A percentile compares a stretch with the other conserved stretches of the same genome.
These are phyloP conservation scores for Aspergillus leporis DNA, from an alignment of 495 filamentous ascomycete genomes.

Conservation along the genomic window DNA sequence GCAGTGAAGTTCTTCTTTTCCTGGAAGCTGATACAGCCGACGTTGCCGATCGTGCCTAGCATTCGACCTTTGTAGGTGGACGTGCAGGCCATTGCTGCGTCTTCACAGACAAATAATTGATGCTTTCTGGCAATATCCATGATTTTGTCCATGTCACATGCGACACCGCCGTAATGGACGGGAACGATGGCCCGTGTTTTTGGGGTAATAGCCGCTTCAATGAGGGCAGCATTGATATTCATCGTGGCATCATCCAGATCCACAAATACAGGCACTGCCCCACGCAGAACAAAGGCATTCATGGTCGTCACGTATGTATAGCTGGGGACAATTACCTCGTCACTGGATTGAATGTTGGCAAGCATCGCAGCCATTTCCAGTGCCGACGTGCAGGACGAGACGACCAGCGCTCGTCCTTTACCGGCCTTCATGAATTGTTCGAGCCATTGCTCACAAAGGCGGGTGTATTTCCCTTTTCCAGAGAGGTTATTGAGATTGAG, in stretches of 20 bases:
- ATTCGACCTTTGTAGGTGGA: conserved; percentile 13
- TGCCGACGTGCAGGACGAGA: conserved; percentile 21
- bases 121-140: conserved; percentile 20
- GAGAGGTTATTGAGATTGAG: conserved; percentile 5
- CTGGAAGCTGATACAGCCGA: conserved; percentile 28
- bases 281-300: conserved; percentile 22
- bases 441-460: conserved; percentile 23
- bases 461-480: conserved; percentile 21
- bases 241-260: conserved; percentile 17
- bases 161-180: conserved; percentile 24
- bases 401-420: conserved; percentile 15
- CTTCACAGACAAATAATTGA: conserved; percentile 23
- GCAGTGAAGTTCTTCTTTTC: conserved; percentile 29
- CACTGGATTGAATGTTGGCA: conserved; percentile 18
- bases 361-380: conserved; percentile 20
- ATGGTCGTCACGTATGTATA: conserved; percentile 25
- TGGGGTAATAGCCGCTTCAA: conserved; percentile 20
- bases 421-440: conserved; percentile 12
- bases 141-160: conserved; percentile 25
- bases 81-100: conserved; percentile 20
- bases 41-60: conserved; percentile 19
- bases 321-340: conserved; percentile 26
- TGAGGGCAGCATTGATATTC: conserved; percentile 17
- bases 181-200: conserved; percentile 24
- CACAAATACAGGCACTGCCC: conserved; percentile 18